A percentile compares a stretch with the other conserved stretches of the same genome.
Evolutionary conservation across 1,139 yeast species (phyloP).

Genomic region (Pichiaceae sp.): DNA sequence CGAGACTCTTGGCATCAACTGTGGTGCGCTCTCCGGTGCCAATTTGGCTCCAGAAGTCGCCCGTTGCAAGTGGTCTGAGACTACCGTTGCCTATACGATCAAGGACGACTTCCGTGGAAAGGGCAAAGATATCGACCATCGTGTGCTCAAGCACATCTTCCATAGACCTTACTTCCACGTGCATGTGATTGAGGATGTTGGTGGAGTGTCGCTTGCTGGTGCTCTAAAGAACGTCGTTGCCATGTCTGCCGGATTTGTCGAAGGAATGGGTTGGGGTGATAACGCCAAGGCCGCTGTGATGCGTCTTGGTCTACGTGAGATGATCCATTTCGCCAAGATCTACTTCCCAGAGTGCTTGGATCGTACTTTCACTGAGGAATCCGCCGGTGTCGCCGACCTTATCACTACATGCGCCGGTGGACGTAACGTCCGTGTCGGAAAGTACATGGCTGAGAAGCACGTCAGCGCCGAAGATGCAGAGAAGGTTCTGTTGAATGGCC

Average conservation of each 20-base stretch:
- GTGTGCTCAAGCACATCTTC: constrained; percentile 64
- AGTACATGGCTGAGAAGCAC: constrained; percentile 62
- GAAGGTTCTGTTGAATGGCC: constrained; percentile 77
- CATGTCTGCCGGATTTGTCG: constrained; percentile 88
- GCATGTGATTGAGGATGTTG: constrained; percentile 78
- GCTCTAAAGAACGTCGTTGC: constrained; percentile 94
- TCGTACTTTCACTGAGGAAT: constrained; percentile 79
- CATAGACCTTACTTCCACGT: constrained; percentile 97
- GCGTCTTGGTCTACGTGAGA: constrained; percentile 88
- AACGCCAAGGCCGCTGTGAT: constrained; percentile 93
- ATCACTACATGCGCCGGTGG: constrained; percentile 97
- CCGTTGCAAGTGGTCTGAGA: constrained; percentile 86
- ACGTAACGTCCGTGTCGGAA: constrained; percentile 85
- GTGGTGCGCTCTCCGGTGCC: constrained; percentile 95
- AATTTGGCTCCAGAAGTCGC: constrained; percentile 95
- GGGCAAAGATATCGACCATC: constrained; percentile 66
- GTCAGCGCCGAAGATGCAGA: constrained; percentile 75
- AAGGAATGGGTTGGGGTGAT: constrained; percentile 97
- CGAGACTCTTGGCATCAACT: constrained; percentile 69
- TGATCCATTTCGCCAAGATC: constrained; percentile 71
- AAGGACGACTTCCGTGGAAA: constrained; percentile 67
- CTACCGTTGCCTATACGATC: constrained; percentile 79
- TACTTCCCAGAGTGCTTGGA: constrained; percentile 65
- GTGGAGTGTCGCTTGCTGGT: constrained; percentile 91
- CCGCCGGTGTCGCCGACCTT: constrained; percentile 95